Evolutionary conservation across 208 protist species (phyloP), one percentile per base, ranked within the genome.

Genomic region (Leishmania tarentolae): DNA sequence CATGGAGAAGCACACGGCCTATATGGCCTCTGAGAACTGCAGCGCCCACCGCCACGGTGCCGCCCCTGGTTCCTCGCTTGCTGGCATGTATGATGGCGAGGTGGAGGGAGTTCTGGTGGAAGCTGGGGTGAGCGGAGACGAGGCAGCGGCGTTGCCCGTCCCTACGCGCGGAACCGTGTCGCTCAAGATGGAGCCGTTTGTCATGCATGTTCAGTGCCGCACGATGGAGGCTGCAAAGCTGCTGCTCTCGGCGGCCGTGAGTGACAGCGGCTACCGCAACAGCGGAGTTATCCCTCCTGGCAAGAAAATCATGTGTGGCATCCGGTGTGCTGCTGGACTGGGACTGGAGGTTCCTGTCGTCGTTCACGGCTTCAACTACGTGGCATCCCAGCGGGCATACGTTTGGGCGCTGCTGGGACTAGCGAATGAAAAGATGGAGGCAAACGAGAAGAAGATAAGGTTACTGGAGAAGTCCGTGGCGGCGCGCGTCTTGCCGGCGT

Each of bases 131-230:
- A 53, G 44, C 44, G 46, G 69, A 19, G 69, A 40, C n/a, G 47
- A 82, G 31, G 59, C 53, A 59, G 44, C 44, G 15, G 35, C 72
- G 3, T 87, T 81, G 1, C 35, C 71, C 28, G 72, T 90, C 7
- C 93, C 93, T 1, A 68, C 71, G 1, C 63, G 80, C 70, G 92
- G 94, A 35, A 93, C 83, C 15, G 61, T 97, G 7, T 84, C 85
- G 42, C 79, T 97, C 35, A 97, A 97, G 68, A 92, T 96, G 91
- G 94, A 97, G 81, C 94, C 94, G 4, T 96, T 95, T 71, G 92
- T 97, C 1, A 94, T 97, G 92, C 94, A 97, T 81, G 92, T 97
- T 52, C 87, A 90, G 83, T 97, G 94, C 80, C 90, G 92, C 52
- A 92, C 88, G 0, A 94, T 95, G 91, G 89, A 90, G 28, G 90